A percentile compares a stretch with the other conserved stretches of the same genome.
Evolutionary conservation across 2,329 filamentous ascomycete species (phyloP).

Genomic region (Colletotrichum godetiae): DNA sequence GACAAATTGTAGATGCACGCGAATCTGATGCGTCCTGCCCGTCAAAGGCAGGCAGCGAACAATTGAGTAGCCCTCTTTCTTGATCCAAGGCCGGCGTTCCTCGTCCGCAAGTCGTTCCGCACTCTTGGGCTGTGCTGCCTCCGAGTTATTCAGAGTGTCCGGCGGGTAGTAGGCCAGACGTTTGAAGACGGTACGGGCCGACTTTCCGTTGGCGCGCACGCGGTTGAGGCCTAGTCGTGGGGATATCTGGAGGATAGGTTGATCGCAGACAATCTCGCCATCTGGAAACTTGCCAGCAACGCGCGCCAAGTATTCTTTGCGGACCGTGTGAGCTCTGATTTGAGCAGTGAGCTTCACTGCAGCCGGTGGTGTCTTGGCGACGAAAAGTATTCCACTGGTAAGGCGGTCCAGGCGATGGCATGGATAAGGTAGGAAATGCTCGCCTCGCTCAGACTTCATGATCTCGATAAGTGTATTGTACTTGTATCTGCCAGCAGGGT

Average conservation of each 20-base stretch:
- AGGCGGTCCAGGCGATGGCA: constrained; percentile 95
- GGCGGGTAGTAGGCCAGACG: constrained; percentile 90
- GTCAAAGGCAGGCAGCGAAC: constrained; percentile 94
- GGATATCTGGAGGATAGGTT: constrained; percentile 93
- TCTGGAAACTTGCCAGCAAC: constrained; percentile 93
- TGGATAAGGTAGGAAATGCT: constrained; percentile 68
- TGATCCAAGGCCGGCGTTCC: constrained; percentile 53
- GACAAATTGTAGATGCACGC: constrained; percentile 93
- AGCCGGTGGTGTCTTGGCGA: constrained; percentile 85
- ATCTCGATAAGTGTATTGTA: constrained; percentile 97
- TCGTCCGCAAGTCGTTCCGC: constrained; percentile 38
- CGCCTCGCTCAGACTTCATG: constrained; percentile 79
- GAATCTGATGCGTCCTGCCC: constrained; percentile 92
- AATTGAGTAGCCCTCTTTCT: constrained; percentile 88
- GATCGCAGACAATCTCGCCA: constrained; percentile 89
- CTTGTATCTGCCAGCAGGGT: constrained; percentile 94
- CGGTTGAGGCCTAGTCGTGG: constrained; percentile 95
- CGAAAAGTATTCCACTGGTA: constrained; percentile 98
- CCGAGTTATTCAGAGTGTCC: constrained; percentile 34
- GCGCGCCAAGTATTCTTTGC: constrained; percentile 94
- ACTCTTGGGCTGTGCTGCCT: constrained; percentile 39
- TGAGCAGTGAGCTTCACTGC: constrained; percentile 82
- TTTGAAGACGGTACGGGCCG: constrained; percentile 91
- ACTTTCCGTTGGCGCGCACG: constrained; percentile 92
- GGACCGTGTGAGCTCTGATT: constrained; percentile 82